Percentiles rank a stretch among this genome's conserved stretches.
Evolutionary conservation across 2,329 filamentous ascomycete species (phyloP).

Genomic region (Colletotrichum filicis): DNA sequence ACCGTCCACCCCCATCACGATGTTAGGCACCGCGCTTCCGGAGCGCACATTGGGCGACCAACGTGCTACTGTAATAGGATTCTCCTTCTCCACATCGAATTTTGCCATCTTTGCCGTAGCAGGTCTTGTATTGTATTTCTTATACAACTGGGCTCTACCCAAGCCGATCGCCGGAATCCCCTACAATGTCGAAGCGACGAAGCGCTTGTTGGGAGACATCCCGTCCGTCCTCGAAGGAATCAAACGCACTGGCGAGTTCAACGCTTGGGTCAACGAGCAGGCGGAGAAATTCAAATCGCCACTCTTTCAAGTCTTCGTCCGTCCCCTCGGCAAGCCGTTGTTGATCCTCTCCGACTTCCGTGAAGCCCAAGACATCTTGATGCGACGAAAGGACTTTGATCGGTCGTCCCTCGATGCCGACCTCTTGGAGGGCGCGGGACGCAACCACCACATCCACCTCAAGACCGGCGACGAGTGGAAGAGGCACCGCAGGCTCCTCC

Average conservation of each 20-base stretch:
- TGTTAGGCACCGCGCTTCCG: constrained; percentile 2
- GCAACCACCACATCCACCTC: constrained; percentile 45
- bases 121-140: neutral
- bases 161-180: constrained; percentile 58
- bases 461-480: constrained; percentile 46
- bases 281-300: constrained; percentile 48
- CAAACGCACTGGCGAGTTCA: constrained; percentile 37
- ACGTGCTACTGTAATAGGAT: neutral
- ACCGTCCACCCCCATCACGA: neutral
- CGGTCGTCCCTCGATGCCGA: constrained; percentile 40
- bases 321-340: constrained; percentile 53
- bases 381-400: constrained; percentile 58
- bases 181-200: constrained; percentile 50
- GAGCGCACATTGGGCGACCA: neutral
- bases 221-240: constrained; percentile 51
- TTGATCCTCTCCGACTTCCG: constrained; percentile 53
- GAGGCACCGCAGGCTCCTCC: constrained; percentile 46
- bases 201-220: constrained; percentile 53
- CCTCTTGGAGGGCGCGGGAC: constrained; percentile 45
- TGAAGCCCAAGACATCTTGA: constrained; percentile 53
- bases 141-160: constrained; percentile 43
- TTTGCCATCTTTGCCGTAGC: neutral
- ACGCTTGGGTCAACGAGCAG: constrained; percentile 22
- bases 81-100: neutral
- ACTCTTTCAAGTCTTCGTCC: constrained; percentile 59